A percentile compares a stretch with the other conserved stretches of the same genome.
These are phyloP conservation scores for Phytophthora constricta DNA, from an alignment of 352 stramenopile species.

Conservation along the genomic window DNA sequence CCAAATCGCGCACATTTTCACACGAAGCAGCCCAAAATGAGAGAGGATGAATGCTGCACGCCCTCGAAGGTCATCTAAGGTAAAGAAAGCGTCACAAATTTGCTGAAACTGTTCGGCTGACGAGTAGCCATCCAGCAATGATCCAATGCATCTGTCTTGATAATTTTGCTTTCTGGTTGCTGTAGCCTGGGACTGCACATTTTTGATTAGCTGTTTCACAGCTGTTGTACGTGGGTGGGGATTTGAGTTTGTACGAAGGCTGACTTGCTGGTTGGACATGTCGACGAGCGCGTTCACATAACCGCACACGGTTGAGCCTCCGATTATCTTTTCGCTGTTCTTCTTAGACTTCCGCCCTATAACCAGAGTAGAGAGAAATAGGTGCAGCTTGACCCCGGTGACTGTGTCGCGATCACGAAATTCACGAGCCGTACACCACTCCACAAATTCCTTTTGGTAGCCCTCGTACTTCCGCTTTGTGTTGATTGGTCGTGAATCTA, in stretches of 20 bases:
- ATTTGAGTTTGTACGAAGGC: constrained; percentile 12
- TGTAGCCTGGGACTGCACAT: constrained; percentile 17
- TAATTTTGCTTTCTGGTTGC: constrained; percentile 15
- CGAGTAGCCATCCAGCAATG: constrained; percentile 1
- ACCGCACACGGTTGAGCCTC: constrained; percentile 11
- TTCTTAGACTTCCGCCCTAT: constrained; percentile 18
- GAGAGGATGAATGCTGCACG: neutral
- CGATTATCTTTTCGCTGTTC: constrained; percentile 11
- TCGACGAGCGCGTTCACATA: constrained; percentile 17
- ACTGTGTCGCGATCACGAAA: constrained; percentile 13
- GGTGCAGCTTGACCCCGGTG: constrained; percentile 10
- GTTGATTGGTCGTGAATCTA: constrained; percentile 11
- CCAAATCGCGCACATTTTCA: constrained; percentile 15
- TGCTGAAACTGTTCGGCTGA: neutral
- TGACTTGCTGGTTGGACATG: constrained; percentile 17
- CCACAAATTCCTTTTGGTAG: constrained; percentile 19
- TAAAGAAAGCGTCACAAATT: constrained; percentile 5
- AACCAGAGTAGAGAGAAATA: constrained; percentile 9
- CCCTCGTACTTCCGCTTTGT: constrained; percentile 16
- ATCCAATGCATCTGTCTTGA: constrained; percentile 12
- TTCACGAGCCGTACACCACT: constrained; percentile 1
- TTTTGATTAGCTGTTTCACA: constrained; percentile 23
- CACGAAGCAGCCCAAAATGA: neutral
- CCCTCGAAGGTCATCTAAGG: neutral
- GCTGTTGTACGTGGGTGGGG: constrained; percentile 5